Base-by-base conservation (phyloP, 305 asterid genomes). In the Caryopteris hybrid region DNA sequence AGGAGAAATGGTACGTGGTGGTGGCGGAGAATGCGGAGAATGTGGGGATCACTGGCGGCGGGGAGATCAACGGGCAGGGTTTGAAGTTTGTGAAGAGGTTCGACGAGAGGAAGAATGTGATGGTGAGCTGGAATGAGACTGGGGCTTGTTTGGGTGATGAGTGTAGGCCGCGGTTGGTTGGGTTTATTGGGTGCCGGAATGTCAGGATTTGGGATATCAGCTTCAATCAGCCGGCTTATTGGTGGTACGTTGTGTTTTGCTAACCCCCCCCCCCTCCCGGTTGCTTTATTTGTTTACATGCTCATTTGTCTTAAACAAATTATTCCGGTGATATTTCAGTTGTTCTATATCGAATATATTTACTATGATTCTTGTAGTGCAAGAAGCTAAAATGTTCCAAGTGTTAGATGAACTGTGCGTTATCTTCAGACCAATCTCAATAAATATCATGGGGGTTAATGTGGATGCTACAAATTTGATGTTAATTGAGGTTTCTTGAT, bases 21-120 rank as follows among this genome's bases (percentile, higher is more conserved):
- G 21, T 83, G 83, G 98, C 92, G 78, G 92, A 88, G 81, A 66
- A 79, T 29, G 88, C 78, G 76, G 81, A 12, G 79, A 87, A 85
- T 20, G 89, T 88, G 61, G 96, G 97, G 66, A 90, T 93, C 61
- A 88, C 90, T 39, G 95, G 98, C 70, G 97, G 95, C 57, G 97
- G 99, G 47, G 97, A 86, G 85, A 85, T 93, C 71, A 88, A 93
- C 75, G 99, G 99, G 2, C 99, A 93, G 79, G 96, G 99, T 18
- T 63, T 82, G 88, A 46, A 80, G 74, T 93, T 88, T 59, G 95
- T 93, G 66, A 58, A 21, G 81, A 78, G 85, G 66, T 88, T 93
- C 66, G 86, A 90, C 23, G 84, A 80, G 79, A 81, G 77, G 86
- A 93, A 93, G 85, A 90, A 93, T 64, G 97, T 93, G 85, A 93